These are phyloP conservation scores for Areca catechu DNA, from an alignment of 176 grass and related monocot genomes.

Conservation along the genomic window DNA sequence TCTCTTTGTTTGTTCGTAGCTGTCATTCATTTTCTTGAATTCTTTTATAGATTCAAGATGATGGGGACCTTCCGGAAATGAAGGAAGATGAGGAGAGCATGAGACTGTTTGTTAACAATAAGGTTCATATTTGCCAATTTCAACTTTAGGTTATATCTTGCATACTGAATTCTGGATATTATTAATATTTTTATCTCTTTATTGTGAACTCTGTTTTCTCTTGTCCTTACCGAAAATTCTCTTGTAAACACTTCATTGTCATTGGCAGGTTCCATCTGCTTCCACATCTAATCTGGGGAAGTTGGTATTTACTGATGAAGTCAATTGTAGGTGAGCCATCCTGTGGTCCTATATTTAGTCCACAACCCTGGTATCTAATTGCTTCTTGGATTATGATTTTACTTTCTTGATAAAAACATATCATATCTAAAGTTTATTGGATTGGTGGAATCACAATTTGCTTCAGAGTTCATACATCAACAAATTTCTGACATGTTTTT, in stretches of 20 bases:
- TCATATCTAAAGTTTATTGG: no score
- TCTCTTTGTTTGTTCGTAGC: background rate
- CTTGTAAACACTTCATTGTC: background rate
- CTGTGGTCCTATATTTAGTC: background rate
- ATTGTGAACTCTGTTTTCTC: background rate
- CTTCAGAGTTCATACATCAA: no score
- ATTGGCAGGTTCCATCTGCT: constrained; percentile 45
- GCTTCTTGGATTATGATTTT: no score
- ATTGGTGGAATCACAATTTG: no score
- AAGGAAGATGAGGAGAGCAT: constrained; percentile 83
- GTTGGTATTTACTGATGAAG: constrained; percentile 34
- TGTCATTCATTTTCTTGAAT: constrained; percentile 23
- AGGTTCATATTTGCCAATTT: constrained; percentile 27
- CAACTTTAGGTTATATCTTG: no score
- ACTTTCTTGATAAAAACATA: no score
- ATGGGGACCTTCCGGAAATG: constrained; percentile 65
- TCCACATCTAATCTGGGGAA: constrained; percentile 46
- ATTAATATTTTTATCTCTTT: no score
- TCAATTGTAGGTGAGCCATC: constrained; percentile 36
- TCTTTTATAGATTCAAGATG: constrained; percentile 49
- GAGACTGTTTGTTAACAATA: constrained; percentile 40
- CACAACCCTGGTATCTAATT: no score
- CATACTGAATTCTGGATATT: no score
- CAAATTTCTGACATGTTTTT: no score
- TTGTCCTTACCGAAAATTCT: background rate